phyloP scores from a whole-genome alignment of 2,329 filamentous ascomycete genomes.

The Pyricularia sp. region DNA sequence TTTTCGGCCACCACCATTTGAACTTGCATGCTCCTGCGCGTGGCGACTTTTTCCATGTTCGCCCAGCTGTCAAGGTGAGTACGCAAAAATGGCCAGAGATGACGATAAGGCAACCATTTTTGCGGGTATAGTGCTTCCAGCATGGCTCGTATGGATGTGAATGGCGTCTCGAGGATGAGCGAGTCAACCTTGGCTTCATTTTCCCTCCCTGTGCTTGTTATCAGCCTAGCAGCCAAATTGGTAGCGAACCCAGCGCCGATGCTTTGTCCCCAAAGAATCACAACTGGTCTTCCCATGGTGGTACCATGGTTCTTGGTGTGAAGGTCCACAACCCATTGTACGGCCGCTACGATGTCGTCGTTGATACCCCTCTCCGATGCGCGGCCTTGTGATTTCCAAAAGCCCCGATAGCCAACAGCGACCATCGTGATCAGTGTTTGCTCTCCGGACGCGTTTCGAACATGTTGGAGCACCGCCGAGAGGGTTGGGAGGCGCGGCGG shows the following conservation, averaged over 20 bases:
- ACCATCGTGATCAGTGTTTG: slow-evolving; percentile 30
- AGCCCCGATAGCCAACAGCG: slow-evolving; percentile 55
- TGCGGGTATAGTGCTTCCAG: slow-evolving; percentile 61
- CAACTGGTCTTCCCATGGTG: slow-evolving; percentile 15
- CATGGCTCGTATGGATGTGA: slow-evolving; percentile 58
- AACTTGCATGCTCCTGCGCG: slow-evolving; percentile 21
- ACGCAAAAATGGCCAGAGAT: slow-evolving; percentile 61
- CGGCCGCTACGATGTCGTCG: slow-evolving; percentile 50
- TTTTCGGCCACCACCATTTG: slow-evolving; percentile 43
- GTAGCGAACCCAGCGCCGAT: slow-evolving; percentile 62
- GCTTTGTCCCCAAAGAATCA: slow-evolving; percentile 66
- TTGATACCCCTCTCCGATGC: slow-evolving; percentile 60
- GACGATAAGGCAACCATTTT: slow-evolving; percentile 65
- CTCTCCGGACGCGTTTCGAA: slow-evolving; percentile 23
- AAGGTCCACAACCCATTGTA: slow-evolving; percentile 43
- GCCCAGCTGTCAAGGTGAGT: slow-evolving; percentile 44
- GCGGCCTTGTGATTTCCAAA: slow-evolving; percentile 63
- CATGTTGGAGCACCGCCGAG: slow-evolving; percentile 35
- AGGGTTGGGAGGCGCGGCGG: slow-evolving; percentile 44
- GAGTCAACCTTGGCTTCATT: slow-evolving; percentile 20
- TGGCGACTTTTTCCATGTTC: slow-evolving; percentile 32
- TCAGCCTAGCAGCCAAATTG: slow-evolving; percentile 35
- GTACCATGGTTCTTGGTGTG: slow-evolving; percentile 17
- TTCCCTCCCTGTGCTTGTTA: slow-evolving; percentile 22
- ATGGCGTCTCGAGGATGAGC: slow-evolving; percentile 64